A percentile compares a stretch with the other conserved stretches of the same genome.
phyloP scores from a whole-genome alignment of 345 rosid genomes.

The Lumnitzera racemosa region DNA sequence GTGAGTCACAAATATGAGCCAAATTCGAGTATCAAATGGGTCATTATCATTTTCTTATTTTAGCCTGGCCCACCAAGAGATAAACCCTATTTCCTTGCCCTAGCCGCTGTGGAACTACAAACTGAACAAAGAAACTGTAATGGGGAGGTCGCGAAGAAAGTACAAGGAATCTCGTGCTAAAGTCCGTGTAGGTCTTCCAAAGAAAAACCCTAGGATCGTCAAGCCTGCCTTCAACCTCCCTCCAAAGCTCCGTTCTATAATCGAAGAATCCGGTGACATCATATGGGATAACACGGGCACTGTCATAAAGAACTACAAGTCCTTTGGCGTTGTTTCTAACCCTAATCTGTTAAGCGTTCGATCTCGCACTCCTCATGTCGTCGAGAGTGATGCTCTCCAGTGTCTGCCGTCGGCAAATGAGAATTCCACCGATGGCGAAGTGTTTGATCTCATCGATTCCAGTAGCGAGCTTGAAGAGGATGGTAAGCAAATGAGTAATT shows the following conservation, averaged over 20 bases:
- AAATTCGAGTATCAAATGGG: no score
- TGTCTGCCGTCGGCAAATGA: constrained; percentile 30
- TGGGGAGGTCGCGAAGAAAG: constrained; percentile 95
- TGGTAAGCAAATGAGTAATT: constrained; percentile 22
- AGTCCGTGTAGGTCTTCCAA: constrained; percentile 74
- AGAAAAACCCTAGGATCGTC: constrained; percentile 65
- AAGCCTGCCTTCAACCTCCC: constrained; percentile 81
- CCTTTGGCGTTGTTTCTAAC: constrained; percentile 83
- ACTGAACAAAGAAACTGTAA: constrained; percentile 13
- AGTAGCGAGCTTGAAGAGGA: constrained; percentile 98
- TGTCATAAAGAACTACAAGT: constrained; percentile 76
- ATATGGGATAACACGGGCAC: constrained; percentile 81
- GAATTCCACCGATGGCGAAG: constrained; percentile 26
- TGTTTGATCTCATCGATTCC: constrained; percentile 49
- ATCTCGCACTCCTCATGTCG: constrained; percentile 56
- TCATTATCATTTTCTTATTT: no score
- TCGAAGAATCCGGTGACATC: constrained; percentile 32
- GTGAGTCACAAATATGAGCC: no score
- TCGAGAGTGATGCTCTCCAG: constrained; percentile 67
- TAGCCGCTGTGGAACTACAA: background rate
- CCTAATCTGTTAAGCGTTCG: constrained; percentile 78
- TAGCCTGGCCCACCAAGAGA: no score
- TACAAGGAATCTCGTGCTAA: constrained; percentile 69
- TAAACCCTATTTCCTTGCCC: background rate
- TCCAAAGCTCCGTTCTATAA: constrained; percentile 73